phyloP scores from a whole-genome alignment of 2,329 filamentous ascomycete genomes.

The Nemania sp. region DNA sequence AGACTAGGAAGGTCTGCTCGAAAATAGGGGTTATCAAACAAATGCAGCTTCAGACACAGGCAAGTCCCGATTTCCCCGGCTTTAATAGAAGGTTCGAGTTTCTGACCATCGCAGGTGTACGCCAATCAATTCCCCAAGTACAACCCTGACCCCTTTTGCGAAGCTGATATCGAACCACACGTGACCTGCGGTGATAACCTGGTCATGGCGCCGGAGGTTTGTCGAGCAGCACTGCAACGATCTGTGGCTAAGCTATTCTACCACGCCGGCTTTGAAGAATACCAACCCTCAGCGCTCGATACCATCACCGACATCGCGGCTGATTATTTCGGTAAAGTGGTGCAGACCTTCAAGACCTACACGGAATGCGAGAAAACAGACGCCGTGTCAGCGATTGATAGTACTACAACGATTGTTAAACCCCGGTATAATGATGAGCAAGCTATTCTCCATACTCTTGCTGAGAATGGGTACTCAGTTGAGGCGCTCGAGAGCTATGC shows the following conservation, averaged over 20 bases:
- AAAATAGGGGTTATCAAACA: slow-evolving; percentile 99
- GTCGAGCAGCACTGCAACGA: slow-evolving; percentile 82
- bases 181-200: slow-evolving; percentile 88
- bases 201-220: slow-evolving; percentile 81
- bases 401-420: slow-evolving; percentile 54
- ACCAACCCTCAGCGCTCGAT: slow-evolving; percentile 92
- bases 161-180: slow-evolving; percentile 84
- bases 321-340: slow-evolving; percentile 87
- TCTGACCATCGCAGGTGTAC: slow-evolving; percentile 69
- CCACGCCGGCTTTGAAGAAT: slow-evolving; percentile 94
- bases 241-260: slow-evolving; percentile 95
- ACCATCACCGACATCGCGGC: slow-evolving; percentile 85
- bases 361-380: slow-evolving; percentile 80
- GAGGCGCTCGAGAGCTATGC: slow-evolving; percentile 83
- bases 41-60: slow-evolving; percentile 98
- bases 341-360: slow-evolving; percentile 79
- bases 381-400: slow-evolving; percentile 47
- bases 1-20: slow-evolving; percentile 91
- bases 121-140: slow-evolving; percentile 98
- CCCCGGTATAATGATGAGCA: slow-evolving; percentile 82
- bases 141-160: slow-evolving; percentile 84
- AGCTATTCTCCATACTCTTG: slow-evolving; percentile 81
- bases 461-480: slow-evolving; percentile 82
- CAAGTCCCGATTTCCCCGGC: slow-evolving; percentile 46
- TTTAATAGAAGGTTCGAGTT: slow-evolving; percentile 7